Base-by-base conservation (phyloP, 176 grass and related monocot species). In the Ensete ventricosum region DNA sequence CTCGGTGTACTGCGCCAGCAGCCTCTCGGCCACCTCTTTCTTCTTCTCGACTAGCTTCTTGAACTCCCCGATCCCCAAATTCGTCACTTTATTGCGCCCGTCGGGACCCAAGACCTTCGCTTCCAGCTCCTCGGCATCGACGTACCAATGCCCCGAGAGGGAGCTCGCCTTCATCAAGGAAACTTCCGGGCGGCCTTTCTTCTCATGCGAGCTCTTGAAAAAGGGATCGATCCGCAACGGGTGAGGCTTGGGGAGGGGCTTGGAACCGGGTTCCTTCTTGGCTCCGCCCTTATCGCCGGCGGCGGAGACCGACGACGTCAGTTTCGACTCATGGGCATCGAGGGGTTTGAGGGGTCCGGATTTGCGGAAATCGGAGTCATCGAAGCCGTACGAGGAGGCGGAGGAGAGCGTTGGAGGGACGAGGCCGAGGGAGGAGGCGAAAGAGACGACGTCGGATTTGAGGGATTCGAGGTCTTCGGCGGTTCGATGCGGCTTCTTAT, bases 311-410 rank as follows among this genome's bases (percentile, higher is more conserved):
- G 11, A 17, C 26, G 74, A 78, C 1, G 80, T 2, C 2, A 67
- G 21, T 73, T 78, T 88, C 21, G 14, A 49, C 50, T 77, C 63
- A 25, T 22, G 26, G 58, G 49, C 21, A 50, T 92, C 84, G 24
- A 64, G 48, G 22, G 94, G 75, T 62, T 84, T 89, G 49, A 89
- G 66, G 22, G 82, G 81, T 26, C 84, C 90, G 13, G 86, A 78
- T 82, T 87, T 98, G 67, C 90, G 86, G 74, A 98, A 93, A 51
- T 93, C 90, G 43, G 94, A 89, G n/a, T 98, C 94, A 65, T 93
- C 88, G 71, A 98, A 98, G 19, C 90, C 94, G 23, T 76, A 51
- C 77, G 90, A 23, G 67, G 53, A 83, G 22, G 22, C 0, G 22
- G 22, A 23, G 34, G 82, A 23, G n/a, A 11, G 9, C 8, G 73